Evolutionary conservation across 176 grass and related monocot genomes (phyloP).

Genomic region (Lolium multiflorum): DNA sequence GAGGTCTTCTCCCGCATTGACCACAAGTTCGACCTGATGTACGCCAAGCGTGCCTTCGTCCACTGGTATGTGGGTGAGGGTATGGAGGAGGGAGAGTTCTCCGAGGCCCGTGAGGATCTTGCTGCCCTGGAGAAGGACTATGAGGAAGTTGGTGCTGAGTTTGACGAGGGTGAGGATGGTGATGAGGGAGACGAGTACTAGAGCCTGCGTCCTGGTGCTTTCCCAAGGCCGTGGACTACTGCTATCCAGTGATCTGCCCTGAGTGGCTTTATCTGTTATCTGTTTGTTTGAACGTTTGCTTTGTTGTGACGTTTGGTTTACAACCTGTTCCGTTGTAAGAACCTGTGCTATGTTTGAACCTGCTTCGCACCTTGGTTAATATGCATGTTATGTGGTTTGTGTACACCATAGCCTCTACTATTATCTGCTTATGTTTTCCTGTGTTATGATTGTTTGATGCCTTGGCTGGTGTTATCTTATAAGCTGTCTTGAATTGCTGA

Average conservation of each 20-base stretch:
- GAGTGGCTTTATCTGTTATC: not conserved
- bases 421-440: not conserved
- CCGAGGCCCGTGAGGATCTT: constrained; percentile 63
- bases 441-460: not conserved
- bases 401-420: not conserved
- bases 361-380: constrained; percentile 22
- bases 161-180: constrained; percentile 48
- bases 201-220: not conserved
- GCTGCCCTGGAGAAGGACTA: constrained; percentile 65
- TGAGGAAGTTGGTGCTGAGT: constrained; percentile 61
- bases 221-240: not conserved
- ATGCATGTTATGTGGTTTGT: not conserved
- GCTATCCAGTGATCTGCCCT: constrained; percentile 50
- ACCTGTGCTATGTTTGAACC: constrained; percentile 31
- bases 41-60: constrained; percentile 62
- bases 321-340: constrained; percentile 51
- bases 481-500: no score
- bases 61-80: constrained; percentile 72
- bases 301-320: constrained; percentile 29
- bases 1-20: constrained; percentile 71
- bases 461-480: no score
- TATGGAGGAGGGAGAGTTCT: constrained; percentile 69
- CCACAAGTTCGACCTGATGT: constrained; percentile 70
- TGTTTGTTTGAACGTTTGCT: not conserved
- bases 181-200: constrained; percentile 60